phyloP scores from a whole-genome alignment of 2,329 filamentous ascomycete species.

The Lasiodiplodia sp. region DNA sequence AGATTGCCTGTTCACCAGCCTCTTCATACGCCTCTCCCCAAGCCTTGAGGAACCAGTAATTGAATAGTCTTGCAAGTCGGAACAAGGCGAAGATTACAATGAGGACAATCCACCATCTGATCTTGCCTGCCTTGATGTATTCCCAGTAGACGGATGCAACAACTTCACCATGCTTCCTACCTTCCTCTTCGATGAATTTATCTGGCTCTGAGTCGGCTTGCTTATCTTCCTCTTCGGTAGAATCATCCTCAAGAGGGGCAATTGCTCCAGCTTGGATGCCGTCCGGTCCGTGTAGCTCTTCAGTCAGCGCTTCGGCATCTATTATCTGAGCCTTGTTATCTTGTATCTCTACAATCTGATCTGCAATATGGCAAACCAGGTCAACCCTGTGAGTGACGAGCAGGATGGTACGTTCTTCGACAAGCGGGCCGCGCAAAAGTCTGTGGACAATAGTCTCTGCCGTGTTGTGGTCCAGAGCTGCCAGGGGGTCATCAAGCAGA shows the following conservation, averaged over 20 bases:
- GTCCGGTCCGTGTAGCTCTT: constrained; percentile 13
- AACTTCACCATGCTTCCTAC: constrained; percentile 76
- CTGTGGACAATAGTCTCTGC: constrained; percentile 67
- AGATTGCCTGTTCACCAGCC: constrained; percentile 10
- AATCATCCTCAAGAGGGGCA: constrained; percentile 30
- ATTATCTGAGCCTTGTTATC: constrained; percentile 61
- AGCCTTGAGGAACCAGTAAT: constrained; percentile 83
- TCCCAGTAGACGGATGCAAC: constrained; percentile 80
- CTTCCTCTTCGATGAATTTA: constrained; percentile 82
- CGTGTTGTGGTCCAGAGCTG: constrained; percentile 69
- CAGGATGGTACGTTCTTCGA: constrained; percentile 62
- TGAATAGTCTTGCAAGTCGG: constrained; percentile 68
- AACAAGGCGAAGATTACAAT: constrained; percentile 69
- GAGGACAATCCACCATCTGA: constrained; percentile 74
- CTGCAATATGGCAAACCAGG: constrained; percentile 74
- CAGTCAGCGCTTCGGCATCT: constrained; percentile 36
- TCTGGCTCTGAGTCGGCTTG: constrained; percentile 54
- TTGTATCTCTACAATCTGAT: constrained; percentile 74
- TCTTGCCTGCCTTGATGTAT: constrained; percentile 81
- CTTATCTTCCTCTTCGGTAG: constrained; percentile 34
- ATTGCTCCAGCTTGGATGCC: background rate
- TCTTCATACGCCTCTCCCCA: constrained; percentile 80
- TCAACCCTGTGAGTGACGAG: constrained; percentile 73
- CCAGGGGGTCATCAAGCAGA: constrained; percentile 66
- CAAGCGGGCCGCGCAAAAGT: constrained; percentile 62